Evolutionary conservation across 164 flowering plant species (phyloP).

Genomic region (Hamamelis virginiana): DNA sequence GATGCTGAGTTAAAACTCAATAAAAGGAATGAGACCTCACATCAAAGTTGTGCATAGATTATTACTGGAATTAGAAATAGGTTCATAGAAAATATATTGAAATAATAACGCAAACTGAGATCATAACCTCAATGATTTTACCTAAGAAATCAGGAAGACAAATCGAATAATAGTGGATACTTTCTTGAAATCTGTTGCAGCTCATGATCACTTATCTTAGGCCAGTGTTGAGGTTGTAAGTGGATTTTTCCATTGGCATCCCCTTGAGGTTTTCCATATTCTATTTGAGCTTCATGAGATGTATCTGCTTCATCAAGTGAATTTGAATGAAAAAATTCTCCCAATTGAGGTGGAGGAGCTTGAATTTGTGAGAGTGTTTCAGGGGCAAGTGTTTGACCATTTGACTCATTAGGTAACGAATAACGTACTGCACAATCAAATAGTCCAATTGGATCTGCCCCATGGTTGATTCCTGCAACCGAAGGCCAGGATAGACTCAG

Average conservation of each 20-base stretch:
- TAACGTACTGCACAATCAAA: background rate
- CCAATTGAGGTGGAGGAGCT: no score
- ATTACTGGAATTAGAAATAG: no score
- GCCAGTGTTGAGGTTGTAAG: slow-evolving; percentile 8
- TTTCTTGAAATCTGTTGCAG: slow-evolving; percentile 9
- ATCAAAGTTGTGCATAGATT: background rate
- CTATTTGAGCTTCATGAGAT: background rate
- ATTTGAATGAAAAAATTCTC: no score
- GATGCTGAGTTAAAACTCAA: background rate
- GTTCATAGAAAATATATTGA: no score
- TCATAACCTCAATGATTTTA: background rate
- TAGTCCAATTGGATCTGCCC: background rate
- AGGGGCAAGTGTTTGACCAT: background rate
- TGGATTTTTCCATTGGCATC: background rate
- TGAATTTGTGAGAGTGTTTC: background rate
- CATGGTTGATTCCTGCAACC: background rate
- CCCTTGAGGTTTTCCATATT: background rate
- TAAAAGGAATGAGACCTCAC: background rate
- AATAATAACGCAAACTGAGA: no score
- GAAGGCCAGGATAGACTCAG: background rate
- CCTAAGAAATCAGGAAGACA: background rate
- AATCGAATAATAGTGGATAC: slow-evolving; percentile 20
- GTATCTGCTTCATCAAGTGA: no score
- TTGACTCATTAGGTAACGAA: slow-evolving; percentile 1
- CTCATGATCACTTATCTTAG: slow-evolving; percentile 9